A percentile compares a stretch with the other conserved stretches of the same genome.
Evolutionary conservation across 306 rosid species (phyloP).

Genomic region (Ormosia emarginata): DNA sequence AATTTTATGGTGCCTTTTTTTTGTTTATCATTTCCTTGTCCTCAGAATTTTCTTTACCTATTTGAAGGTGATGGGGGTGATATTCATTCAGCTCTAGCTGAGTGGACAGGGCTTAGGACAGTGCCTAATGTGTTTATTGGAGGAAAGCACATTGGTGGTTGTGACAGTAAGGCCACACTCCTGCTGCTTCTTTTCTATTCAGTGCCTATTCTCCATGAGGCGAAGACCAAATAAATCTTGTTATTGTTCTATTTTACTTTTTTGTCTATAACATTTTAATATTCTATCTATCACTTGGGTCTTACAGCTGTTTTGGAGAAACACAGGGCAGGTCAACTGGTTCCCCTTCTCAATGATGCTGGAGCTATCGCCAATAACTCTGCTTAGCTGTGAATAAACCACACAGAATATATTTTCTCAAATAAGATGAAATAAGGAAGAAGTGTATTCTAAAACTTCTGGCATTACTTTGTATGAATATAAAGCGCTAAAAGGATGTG

Average conservation of each 20-base stretch:
- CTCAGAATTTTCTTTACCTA: neutral
- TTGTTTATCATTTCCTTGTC: neutral
- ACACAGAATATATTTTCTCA: neutral
- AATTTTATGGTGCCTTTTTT: neutral
- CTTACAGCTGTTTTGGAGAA: constrained; percentile 63
- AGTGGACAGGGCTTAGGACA: constrained; percentile 39
- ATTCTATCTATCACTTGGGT: neutral
- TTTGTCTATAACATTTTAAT: neutral
- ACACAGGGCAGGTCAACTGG: constrained; percentile 53
- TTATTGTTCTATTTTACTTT: neutral
- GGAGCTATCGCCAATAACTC: constrained; percentile 56
- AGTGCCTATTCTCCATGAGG: neutral
- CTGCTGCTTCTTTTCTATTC: neutral
- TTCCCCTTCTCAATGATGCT: constrained; percentile 66
- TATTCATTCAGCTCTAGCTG: constrained; percentile 56
- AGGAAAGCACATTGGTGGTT: constrained; percentile 56
- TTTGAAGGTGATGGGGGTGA: constrained; percentile 60
- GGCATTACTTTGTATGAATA: neutral
- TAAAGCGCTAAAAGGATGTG: neutral
- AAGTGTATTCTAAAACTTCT: neutral
- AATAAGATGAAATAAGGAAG: neutral
- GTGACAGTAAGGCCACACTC: constrained; percentile 35
- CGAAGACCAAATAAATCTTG: neutral
- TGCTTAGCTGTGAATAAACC: constrained; percentile 36
- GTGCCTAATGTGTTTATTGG: constrained; percentile 85